phyloP scores from a whole-genome alignment of 2,329 filamentous ascomycete genomes.

The Rasamsonia emersonii region DNA sequence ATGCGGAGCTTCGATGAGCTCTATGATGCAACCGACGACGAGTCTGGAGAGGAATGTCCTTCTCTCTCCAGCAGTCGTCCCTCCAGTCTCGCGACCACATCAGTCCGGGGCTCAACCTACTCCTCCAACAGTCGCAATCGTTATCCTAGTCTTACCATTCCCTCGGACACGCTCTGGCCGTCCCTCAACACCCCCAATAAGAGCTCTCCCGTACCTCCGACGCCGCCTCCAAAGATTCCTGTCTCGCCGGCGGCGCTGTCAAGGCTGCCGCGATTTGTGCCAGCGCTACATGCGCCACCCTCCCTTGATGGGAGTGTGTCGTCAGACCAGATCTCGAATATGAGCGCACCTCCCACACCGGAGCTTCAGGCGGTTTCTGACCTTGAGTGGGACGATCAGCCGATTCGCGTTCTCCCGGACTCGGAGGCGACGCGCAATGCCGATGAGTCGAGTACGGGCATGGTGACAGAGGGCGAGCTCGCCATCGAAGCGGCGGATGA shows the following conservation, averaged over 20 bases:
- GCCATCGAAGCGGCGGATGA: conserved; percentile 33
- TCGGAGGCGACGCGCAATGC: conserved; percentile 20
- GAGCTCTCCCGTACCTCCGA: conserved; percentile 38
- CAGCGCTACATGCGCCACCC: conserved; percentile 69
- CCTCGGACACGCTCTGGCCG: conserved; percentile 47
- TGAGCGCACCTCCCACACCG: conserved; percentile 80
- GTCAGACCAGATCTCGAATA: conserved; percentile 75
- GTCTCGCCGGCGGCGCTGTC: conserved; percentile 69
- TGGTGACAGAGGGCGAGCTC: conserved; percentile 25
- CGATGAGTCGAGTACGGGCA: conserved; percentile 16
- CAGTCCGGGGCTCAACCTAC: conserved; percentile 28
- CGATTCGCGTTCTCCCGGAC: conserved; percentile 26
- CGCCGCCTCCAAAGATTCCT: conserved; percentile 50
- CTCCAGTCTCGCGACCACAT: conserved; percentile 39
- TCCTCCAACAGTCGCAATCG: conserved; percentile 36
- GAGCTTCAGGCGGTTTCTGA: conserved; percentile 53
- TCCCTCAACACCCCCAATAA: conserved; percentile 47
- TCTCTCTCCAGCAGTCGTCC: conserved; percentile 43
- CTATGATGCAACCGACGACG: conserved; percentile 78
- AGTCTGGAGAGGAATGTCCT: conserved; percentile 47
- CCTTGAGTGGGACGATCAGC: conserved; percentile 50
- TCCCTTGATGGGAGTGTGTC: conserved; percentile 83
- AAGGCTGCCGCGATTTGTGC: conserved; percentile 62
- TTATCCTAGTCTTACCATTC: conserved; percentile 53
- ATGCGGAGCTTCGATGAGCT: conserved; percentile 75